Evolutionary conservation across 2,329 filamentous ascomycete species (phyloP).

Genomic region (Ceratocystis huliohia): DNA sequence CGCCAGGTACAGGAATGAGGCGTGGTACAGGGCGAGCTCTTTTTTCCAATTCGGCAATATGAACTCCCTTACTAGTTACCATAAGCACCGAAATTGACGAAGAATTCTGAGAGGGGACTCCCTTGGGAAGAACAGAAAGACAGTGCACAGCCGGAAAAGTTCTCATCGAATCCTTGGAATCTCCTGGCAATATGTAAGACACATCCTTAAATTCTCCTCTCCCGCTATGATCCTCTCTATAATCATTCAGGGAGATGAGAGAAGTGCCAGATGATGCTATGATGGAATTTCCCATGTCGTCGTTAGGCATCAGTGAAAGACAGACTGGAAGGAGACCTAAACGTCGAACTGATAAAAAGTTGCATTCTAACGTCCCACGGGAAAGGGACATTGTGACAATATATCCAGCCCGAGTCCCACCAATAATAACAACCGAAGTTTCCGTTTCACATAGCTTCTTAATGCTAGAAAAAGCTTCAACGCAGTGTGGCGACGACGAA

Average conservation of each 20-base stretch:
- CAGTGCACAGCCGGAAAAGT: conserved; percentile 8
- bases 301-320: conserved; percentile 2
- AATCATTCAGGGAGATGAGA: conserved; percentile 34
- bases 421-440: conserved; percentile 28
- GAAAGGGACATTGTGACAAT: conserved; percentile 31
- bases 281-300: conserved; percentile 24
- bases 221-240: conserved; percentile 24
- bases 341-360: conserved; percentile 14
- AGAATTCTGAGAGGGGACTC: conserved; percentile 4
- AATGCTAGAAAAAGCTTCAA: conserved; percentile 38
- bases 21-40: conserved; percentile 38
- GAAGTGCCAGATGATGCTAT: conserved; percentile 39
- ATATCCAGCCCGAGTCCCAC: conserved; percentile 42
- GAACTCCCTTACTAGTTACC: conserved; percentile 37
- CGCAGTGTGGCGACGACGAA: conserved; percentile 13
- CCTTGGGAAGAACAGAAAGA: conserved; percentile 11
- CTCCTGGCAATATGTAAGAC: conserved; percentile 39
- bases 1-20: conserved; percentile 35
- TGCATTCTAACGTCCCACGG: conserved; percentile 6
- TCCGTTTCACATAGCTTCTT: conserved; percentile 26
- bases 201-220: conserved; percentile 30
- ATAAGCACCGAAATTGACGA: conserved; percentile 28
- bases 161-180: conserved; percentile 31
- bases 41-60: conserved; percentile 41
- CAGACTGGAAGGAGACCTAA: conserved; percentile 29